Evolutionary conservation across 148 eudicot species (phyloP), one percentile per base, ranked within the genome.

Genomic region (Silene latifolia): DNA sequence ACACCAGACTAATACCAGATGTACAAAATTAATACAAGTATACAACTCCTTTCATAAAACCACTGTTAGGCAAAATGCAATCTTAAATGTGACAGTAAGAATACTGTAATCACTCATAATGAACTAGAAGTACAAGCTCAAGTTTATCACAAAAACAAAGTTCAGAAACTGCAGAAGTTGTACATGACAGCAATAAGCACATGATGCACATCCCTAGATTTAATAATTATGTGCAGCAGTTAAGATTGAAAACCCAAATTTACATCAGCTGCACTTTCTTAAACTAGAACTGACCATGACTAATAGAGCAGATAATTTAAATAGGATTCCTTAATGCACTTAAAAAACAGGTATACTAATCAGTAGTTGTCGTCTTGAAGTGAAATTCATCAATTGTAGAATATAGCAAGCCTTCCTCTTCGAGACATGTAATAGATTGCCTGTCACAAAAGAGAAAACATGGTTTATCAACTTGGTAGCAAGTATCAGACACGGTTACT

Each of bases 371-470:
- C 62, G 89, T 80, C 77, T 94, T 94, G 87, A 79, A 91, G 92
- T 94, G 97, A 72, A 69, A 84, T 44, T 94, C 98, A 67, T 94
- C 97, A 58, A 92, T 81, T 29, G 98, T 91, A 13, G 98, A 87
- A 88, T 89, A 94, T 76, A 89, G 74, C 81, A 94, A 59, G 78
- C 98, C 98, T 89, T 94, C 98, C 12, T 85, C 91, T 77, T 90
- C 98, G n/a, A 94, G 84, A 20, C 84, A 78, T 69, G 82, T 77
- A 76, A 92, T 89, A 4, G 96, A 88, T 86, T 88, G 89, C 87
- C 98, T 94, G 76, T 29, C 76, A 80, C 14, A 66, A 79, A 59
- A 39, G 24, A 7, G 51, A 57, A 63, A 70, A 25, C 71, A 76
- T 67, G 29, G 79, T 21, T 39, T 32, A 32, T 32, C 3, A 32